A percentile compares a stretch with the other conserved stretches of the same genome.
Conservation (phyloP, 805 yeast species). For the Teunomyces tritomae region DNA sequence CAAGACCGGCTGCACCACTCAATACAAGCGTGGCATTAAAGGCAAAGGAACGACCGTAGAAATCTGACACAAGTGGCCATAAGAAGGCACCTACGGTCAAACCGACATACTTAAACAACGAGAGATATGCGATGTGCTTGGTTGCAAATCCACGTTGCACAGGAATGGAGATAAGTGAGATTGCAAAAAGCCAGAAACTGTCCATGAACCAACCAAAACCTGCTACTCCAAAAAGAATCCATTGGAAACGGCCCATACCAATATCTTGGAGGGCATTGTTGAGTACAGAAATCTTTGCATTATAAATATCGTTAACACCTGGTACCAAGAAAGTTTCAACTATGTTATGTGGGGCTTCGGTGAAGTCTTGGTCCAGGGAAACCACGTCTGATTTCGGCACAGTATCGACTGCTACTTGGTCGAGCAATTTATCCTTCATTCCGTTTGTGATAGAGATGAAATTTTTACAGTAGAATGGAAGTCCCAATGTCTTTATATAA, state of each 20-base stretch:
- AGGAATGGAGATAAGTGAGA: conserved; percentile 10
- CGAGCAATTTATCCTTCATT: neutral
- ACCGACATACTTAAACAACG: conserved; percentile 2
- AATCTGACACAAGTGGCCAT: conserved; percentile 1
- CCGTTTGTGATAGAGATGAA: too few species aligned
- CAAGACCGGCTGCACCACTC: conserved; percentile 4
- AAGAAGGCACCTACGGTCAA: neutral
- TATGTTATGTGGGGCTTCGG: neutral
- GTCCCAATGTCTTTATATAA: neutral
- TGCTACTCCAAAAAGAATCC: conserved; percentile 3
- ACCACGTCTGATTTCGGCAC: neutral
- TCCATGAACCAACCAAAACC: conserved; percentile 5
- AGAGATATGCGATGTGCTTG: conserved; percentile 10
- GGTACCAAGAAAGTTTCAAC: conserved; percentile 8
- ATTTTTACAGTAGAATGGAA: too few species aligned
- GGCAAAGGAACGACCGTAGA: conserved; percentile 3
- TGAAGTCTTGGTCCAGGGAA: conserved; percentile 1
- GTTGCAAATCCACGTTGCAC: conserved; percentile 8
- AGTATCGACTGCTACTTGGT: neutral
- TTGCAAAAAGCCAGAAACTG: conserved; percentile 12
- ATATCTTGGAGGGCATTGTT: conserved; percentile 11
- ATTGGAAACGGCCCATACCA: conserved; percentile 10
- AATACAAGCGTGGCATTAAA: conserved; percentile 3
- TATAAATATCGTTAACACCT: conserved; percentile 7
- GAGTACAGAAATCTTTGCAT: conserved; percentile 6